Percentiles rank a stretch among this genome's conserved stretches.
These are phyloP conservation scores for Ustilago crameri DNA, from an alignment of 1,284 basidiomycete species.

Conservation along the genomic window DNA sequence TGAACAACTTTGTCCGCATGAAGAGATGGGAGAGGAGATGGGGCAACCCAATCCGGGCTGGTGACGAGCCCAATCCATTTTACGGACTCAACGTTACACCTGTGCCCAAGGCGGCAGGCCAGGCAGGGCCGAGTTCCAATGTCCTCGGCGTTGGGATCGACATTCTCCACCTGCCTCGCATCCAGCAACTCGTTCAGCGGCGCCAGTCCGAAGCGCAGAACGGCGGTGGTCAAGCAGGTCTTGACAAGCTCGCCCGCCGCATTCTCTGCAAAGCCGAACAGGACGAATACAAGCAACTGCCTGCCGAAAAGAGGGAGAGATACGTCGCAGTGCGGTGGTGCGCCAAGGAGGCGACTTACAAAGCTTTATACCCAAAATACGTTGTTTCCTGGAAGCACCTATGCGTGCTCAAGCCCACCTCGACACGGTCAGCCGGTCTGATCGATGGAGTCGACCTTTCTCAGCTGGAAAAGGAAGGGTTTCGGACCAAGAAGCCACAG, in stretches of 20 bases:
- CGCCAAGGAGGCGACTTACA: conserved; percentile 89
- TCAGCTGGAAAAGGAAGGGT: conserved; percentile 18
- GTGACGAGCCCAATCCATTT: conserved; percentile 65
- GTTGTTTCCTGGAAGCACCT: conserved; percentile 82
- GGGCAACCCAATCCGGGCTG: conserved; percentile 66
- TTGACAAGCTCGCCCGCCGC: conserved; percentile 44
- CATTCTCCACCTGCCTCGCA: conserved; percentile 51
- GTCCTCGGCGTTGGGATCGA: conserved; percentile 65
- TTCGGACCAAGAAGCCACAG: conserved; percentile 33
- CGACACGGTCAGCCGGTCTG: neutral
- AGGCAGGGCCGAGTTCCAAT: neutral
- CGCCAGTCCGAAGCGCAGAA: neutral
- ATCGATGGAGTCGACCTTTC: conserved; percentile 10
- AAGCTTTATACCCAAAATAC: conserved; percentile 78
- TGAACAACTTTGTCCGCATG: conserved; percentile 62
- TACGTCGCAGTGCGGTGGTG: conserved; percentile 54
- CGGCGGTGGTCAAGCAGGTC: neutral
- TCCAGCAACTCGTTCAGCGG: conserved; percentile 39
- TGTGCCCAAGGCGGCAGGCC: conserved; percentile 1
- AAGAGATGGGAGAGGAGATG: conserved; percentile 63
- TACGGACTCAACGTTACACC: conserved; percentile 52
- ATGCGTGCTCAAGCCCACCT: conserved; percentile 53
- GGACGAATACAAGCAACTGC: conserved; percentile 9
- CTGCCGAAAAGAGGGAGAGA: conserved; percentile 17
- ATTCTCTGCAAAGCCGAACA: conserved; percentile 24